Evolutionary conservation across 1,139 yeast species (phyloP), one percentile per base, ranked within the genome.

Genomic region (Scheffersomyces quercinus): DNA sequence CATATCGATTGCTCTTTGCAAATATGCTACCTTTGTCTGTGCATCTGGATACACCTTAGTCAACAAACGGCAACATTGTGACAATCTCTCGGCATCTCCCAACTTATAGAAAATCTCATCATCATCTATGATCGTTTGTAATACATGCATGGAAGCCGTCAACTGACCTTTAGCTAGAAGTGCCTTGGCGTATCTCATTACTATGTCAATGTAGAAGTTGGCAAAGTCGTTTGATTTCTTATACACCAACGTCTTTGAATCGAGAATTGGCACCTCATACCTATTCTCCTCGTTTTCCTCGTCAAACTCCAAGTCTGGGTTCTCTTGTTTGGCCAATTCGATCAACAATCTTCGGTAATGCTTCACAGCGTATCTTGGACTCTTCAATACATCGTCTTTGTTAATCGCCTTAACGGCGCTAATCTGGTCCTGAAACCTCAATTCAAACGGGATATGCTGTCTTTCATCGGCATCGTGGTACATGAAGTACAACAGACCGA

Each of bases 71-170:
- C 76, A 65, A 49, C 77, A 71, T 45, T 68, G 73, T 0, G 75
- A 63, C 45, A 74, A 57, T 45, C 73, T 55, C 50, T 74, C 79
- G 8, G 77, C 70, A 49, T 72, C 76, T n/a, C 79, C 79, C 15
- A 73, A 47, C 40, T 64, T 59, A 51, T 58, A 68, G 50, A 73
- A 74, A 9, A 73, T 53, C 24, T 64, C 66, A 49, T 73, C 75
- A 45, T 73, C 60, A 43, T 67, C 59, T 14, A 73, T 67, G 16
- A 74, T 57, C 31, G 58, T 58, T 34, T 54, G 49, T 43, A 74
- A 59, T 20, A 68, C 61, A 14, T 51, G 50, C 11, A 68, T 51
- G 10, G 77, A 62, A 5, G 63, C 54, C 12, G 64, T 64, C 35
- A 66, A 56, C 49, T 69, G 59, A 11, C 77, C 77, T 48, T 74